phyloP scores from a whole-genome alignment of 495 filamentous ascomycete species.

The Lepraria neglecta region DNA sequence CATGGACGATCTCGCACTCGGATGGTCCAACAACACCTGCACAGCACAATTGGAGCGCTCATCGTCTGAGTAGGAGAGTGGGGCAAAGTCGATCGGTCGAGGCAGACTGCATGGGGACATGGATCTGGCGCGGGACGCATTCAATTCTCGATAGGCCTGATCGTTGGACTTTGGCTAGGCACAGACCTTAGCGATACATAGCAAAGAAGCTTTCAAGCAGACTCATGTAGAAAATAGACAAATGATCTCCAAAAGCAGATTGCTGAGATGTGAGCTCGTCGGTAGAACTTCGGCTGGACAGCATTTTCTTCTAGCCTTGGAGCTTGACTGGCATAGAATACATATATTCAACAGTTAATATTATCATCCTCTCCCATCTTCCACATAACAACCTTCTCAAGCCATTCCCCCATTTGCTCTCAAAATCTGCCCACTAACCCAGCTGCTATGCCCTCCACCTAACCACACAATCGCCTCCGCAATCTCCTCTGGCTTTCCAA shows the following conservation, averaged over 20 bases:
- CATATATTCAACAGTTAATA: too few relatives aligned
- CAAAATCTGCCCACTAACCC: slow-evolving; percentile 59
- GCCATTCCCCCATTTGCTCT: slow-evolving; percentile 19
- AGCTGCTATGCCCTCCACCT: slow-evolving; percentile 43
- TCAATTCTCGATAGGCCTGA: neutral
- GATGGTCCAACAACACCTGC: slow-evolving; percentile 43
- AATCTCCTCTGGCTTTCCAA: slow-evolving; percentile 58
- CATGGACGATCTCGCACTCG: slow-evolving; percentile 38
- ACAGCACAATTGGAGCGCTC: slow-evolving; percentile 29
- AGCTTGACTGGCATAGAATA: too few relatives aligned
- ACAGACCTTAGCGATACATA: neutral
- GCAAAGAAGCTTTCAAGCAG: neutral
- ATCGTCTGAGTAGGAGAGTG: slow-evolving; percentile 16
- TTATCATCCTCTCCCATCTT: too few relatives aligned
- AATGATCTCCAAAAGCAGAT: too few relatives aligned
- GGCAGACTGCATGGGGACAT: neutral
- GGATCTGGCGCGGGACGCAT: neutral
- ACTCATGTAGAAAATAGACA: too few relatives aligned
- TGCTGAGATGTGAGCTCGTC: too few relatives aligned
- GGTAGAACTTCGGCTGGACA: too few relatives aligned
- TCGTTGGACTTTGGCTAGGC: neutral
- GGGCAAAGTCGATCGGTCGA: neutral
- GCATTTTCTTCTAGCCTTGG: too few relatives aligned
- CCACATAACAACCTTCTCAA: neutral
- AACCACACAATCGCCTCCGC: slow-evolving; percentile 53